Evolutionary conservation across 345 rosid genomes (phyloP), one percentile per base, ranked within the genome.

Genomic region (Sapria himalayana): DNA sequence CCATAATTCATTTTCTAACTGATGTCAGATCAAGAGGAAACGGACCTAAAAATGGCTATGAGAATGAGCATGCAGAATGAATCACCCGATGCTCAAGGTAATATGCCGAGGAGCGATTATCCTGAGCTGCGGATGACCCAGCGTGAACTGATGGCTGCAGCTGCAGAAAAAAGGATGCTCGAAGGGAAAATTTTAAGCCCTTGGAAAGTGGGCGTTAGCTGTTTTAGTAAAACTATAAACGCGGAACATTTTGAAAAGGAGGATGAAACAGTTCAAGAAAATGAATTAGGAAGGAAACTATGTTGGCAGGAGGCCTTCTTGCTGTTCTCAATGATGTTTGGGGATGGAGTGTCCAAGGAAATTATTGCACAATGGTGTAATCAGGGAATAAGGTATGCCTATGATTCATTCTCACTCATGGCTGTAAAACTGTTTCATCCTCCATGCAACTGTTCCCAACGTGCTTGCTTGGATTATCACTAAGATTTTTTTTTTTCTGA

Each of bases 21-120:
- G n/a, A 86, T 89, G 98, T 91, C 91, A 69, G 94, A 82, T 76
- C 94, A 89, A 60, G 94, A 82, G 11, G 94, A 78, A 20, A 91
- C 78, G 54, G 94, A 82, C 51, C 62, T 82, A 53, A 58, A 63
- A 68, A 66, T 72, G 82, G 94, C 98, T 45, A 63, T 82, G 16
- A 60, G 71, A 58, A 76, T 82, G 91, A 89, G 98, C 56, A 79
- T 82, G 91, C 94, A 89, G 50, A 49, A 54, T 70, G 48, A 74
- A 18, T 89, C 74, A 4, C 94, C 94, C n/a, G 97, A 86, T 66
- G 73, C 94, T 21, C 81, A 89, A 59, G 64, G 98, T 25, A 89
- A 94, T 69, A 89, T 72, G 66, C 94, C 93, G 3, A 58, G 85
- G 52, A 86, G 75, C 37, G 64, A 15, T 42, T 62, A 22, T 45